Conservation (phyloP, 306 rosid genomes). For the Trifolium subterraneum region DNA sequence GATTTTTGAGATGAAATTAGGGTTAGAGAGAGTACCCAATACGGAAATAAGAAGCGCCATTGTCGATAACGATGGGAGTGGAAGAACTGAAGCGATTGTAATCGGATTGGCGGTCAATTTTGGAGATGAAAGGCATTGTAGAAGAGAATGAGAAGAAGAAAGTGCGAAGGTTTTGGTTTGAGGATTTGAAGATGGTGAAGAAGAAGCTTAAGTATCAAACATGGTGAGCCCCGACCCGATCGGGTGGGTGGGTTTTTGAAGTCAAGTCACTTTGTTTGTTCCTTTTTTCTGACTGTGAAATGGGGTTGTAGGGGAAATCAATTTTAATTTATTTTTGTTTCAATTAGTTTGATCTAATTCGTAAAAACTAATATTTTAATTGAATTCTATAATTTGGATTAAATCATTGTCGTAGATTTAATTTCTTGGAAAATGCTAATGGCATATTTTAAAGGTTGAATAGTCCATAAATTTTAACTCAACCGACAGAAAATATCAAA, state of each 20-base stretch:
- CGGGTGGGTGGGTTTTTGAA: constrained; percentile 35
- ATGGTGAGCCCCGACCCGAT: constrained; percentile 50
- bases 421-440: too few species aligned
- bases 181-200: constrained; percentile 14
- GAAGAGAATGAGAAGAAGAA: constrained; percentile 11
- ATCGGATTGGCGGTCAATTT: constrained; percentile 48
- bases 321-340: background rate
- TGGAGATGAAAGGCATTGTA: constrained; percentile 53
- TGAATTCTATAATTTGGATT: background rate
- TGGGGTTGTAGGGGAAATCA: background rate
- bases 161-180: background rate
- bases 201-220: constrained; percentile 31
- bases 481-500: too few species aligned
- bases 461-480: too few species aligned
- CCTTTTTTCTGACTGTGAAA: background rate
- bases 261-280: constrained; percentile 16
- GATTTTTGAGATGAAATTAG: constrained; percentile 48
- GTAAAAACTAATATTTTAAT: too few species aligned
- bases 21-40: constrained; percentile 52
- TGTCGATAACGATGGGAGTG: constrained; percentile 52
- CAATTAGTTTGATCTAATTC: too few species aligned
- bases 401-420: background rate
- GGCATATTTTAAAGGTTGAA: too few species aligned
- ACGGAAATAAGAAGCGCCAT: constrained; percentile 56
- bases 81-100: constrained; percentile 38